phyloP scores from a whole-genome alignment of 805 yeast genomes.

The Maudiozyma pseudohumilis region DNA sequence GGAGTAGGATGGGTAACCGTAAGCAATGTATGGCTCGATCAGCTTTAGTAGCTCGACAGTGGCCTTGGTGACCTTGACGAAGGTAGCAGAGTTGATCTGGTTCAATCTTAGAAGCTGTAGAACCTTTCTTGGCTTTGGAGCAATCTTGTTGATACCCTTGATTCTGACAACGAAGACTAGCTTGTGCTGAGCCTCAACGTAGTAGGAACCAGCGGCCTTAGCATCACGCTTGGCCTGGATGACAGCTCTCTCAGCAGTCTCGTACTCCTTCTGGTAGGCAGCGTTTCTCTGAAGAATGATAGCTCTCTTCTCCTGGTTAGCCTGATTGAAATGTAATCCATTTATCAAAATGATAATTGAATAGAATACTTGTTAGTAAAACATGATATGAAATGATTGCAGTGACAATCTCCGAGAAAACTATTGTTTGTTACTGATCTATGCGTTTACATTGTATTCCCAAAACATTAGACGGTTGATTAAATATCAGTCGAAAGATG shows the following conservation, averaged over 20 bases:
- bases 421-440: too few species aligned
- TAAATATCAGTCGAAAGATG: constrained; percentile 62
- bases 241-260: constrained; percentile 81
- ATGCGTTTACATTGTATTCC: background rate
- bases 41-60: constrained; percentile 84
- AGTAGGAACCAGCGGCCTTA: constrained; percentile 87
- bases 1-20: constrained; percentile 93
- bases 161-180: constrained; percentile 94
- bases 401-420: too few species aligned
- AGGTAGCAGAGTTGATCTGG: constrained; percentile 92
- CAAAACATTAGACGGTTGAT: too few species aligned
- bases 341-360: background rate
- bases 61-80: constrained; percentile 92
- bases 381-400: too few species aligned
- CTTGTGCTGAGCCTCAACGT: constrained; percentile 89
- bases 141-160: constrained; percentile 98
- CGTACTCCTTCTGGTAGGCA: constrained; percentile 92
- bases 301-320: constrained; percentile 49
- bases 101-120: constrained; percentile 85
- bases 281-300: constrained; percentile 89
- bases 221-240: constrained; percentile 86
- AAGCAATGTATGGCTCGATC: constrained; percentile 94
- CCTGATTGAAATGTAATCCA: too few species aligned
- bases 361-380: background rate
- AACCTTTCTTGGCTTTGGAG: constrained; percentile 99